Evolutionary conservation across 768 basidiomycete genomes (phyloP).

Genomic region (Pholiota microspora): DNA sequence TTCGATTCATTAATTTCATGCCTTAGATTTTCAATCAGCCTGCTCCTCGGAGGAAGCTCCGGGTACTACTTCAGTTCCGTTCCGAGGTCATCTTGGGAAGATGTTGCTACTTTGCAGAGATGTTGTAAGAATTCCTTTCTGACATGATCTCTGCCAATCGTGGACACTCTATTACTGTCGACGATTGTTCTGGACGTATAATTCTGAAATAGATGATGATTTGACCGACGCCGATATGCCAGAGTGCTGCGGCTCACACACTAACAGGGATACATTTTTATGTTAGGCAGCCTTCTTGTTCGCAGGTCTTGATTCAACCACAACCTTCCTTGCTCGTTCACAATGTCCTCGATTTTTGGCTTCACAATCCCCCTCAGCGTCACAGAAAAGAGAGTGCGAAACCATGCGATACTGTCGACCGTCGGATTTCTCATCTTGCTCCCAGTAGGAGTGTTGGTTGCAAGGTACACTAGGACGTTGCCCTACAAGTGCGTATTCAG

Average conservation of each 20-base stretch:
- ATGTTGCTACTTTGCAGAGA: constrained; percentile 9
- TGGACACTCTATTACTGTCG: neutral
- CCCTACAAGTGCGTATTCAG: constrained; percentile 35
- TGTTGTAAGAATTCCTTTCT: neutral
- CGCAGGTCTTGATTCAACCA: neutral
- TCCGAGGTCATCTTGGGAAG: constrained; percentile 14
- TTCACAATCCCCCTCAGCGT: constrained; percentile 8
- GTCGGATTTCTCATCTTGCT: constrained; percentile 57
- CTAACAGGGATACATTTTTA: constrained; percentile 9
- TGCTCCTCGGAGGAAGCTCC: neutral
- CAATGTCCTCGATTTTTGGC: neutral
- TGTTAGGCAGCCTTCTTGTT: neutral
- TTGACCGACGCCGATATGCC: constrained; percentile 8
- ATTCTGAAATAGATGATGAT: constrained; percentile 2
- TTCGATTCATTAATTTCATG: neutral
- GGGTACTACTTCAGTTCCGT: constrained; percentile 13
- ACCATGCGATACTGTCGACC: constrained; percentile 51
- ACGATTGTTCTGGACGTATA: neutral
- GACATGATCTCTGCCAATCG: constrained; percentile 1
- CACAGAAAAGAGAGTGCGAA: constrained; percentile 35
- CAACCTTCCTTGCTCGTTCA: neutral
- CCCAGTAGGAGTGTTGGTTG: constrained; percentile 55
- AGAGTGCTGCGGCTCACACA: constrained; percentile 18
- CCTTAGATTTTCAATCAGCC: neutral
- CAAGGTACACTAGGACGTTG: constrained; percentile 53